Evolutionary conservation across 306 rosid species (phyloP).

Genomic region (cucumber (Cucumis sativus)): Cucumber_9930_V3 NC_026655.2:20914501-20915000

Average conservation of each 20-base stretch:
- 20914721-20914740: too few species aligned
- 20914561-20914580: too few species aligned
- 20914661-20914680: too few species aligned
- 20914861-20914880: not conserved
- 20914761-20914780: too few species aligned
- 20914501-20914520: too few species aligned
- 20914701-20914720: too few species aligned
- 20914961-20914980: conserved; percentile 4
- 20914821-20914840: not conserved
- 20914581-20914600: not conserved
- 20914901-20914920: not conserved
- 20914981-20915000: not conserved
- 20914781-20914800: too few species aligned
- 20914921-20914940: not conserved
- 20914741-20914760: too few species aligned
- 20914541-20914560: not conserved
- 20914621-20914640: not conserved
- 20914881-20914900: not conserved
- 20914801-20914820: not conserved
- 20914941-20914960: not conserved
- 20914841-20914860: not conserved
- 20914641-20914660: too few species aligned
- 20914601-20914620: not conserved
- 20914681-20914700: too few species aligned
- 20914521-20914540: too few species aligned